Percentiles rank a stretch among this genome's conserved stretches.
Evolutionary conservation across 2,329 filamentous ascomycete genomes (phyloP).

Genomic region (Fusarium falciforme): DNA sequence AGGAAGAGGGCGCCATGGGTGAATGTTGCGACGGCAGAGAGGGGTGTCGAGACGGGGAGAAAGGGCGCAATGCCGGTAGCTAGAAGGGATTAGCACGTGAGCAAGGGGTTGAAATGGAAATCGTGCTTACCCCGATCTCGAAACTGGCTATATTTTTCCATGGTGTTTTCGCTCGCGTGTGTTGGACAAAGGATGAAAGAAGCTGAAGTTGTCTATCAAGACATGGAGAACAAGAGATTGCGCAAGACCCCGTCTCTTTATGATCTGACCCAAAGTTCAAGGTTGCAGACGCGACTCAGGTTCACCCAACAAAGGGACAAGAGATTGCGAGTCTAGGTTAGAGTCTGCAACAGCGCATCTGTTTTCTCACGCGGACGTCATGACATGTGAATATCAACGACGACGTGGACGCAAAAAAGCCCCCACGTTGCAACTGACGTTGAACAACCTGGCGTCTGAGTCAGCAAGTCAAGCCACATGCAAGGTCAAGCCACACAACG

Average conservation of each 20-base stretch:
- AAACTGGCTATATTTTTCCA: constrained; percentile 97
- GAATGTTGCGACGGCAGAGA: constrained; percentile 71
- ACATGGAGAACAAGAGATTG: constrained; percentile 30
- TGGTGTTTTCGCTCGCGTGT: constrained; percentile 51
- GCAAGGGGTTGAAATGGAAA: neutral
- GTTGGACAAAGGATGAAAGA: constrained; percentile 20
- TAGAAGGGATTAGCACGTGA: constrained; percentile 51
- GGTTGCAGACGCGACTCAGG: constrained; percentile 4
- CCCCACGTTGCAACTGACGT: constrained; percentile 27
- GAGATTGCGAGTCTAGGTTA: constrained; percentile 20
- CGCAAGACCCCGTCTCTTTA: constrained; percentile 12
- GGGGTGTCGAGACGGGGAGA: constrained; percentile 79
- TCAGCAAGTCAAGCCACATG: constrained; percentile 20
- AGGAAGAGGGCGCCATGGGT: constrained; percentile 80
- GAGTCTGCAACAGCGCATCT: constrained; percentile 37
- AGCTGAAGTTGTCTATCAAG: constrained; percentile 32
- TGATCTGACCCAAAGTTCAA: neutral
- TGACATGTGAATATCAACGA: constrained; percentile 37
- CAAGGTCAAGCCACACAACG: constrained; percentile 6
- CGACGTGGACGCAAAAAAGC: constrained; percentile 4
- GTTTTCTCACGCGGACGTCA: constrained; percentile 16
- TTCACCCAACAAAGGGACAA: constrained; percentile 8
- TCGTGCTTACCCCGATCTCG: constrained; percentile 80
- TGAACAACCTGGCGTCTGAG: constrained; percentile 6
- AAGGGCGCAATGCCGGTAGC: constrained; percentile 97